Conservation (phyloP, 1,139 yeast species). For the Blastobotrys malaysiensis region DNA sequence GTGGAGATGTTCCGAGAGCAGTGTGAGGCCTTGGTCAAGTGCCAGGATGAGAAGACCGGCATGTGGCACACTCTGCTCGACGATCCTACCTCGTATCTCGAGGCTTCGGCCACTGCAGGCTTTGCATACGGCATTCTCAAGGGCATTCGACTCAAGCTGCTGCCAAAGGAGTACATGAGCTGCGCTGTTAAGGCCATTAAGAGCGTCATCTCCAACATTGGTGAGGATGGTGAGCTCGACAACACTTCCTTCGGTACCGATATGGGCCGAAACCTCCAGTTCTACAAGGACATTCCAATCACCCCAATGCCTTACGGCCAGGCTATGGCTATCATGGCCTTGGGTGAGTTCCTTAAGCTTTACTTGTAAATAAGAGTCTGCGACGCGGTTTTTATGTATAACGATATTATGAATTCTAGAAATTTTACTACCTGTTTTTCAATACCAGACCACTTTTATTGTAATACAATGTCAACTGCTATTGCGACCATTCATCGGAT, state of each 20-base stretch:
- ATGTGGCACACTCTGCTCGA: slow-evolving; percentile 36
- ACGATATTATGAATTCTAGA: neutral
- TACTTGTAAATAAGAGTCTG: slow-evolving; percentile 3
- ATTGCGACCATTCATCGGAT: too few relatives aligned
- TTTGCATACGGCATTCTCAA: slow-evolving; percentile 37
- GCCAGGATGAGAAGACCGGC: slow-evolving; percentile 31
- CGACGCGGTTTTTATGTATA: neutral
- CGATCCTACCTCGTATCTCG: slow-evolving; percentile 32
- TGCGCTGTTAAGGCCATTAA: slow-evolving; percentile 31
- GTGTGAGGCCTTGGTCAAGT: slow-evolving; percentile 27
- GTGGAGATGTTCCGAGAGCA: slow-evolving; percentile 33
- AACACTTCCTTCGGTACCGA: slow-evolving; percentile 38
- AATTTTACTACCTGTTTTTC: neutral
- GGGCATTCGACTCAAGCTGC: slow-evolving; percentile 28
- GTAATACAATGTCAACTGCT: too few relatives aligned
- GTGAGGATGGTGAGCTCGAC: slow-evolving; percentile 31
- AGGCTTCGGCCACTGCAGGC: slow-evolving; percentile 37
- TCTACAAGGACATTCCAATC: slow-evolving; percentile 34
- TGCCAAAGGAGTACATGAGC: slow-evolving; percentile 22
- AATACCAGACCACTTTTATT: neutral
- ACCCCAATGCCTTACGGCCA: slow-evolving; percentile 38
- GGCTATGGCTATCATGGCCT: slow-evolving; percentile 38
- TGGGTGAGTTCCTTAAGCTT: slow-evolving; percentile 28
- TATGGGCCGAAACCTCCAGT: slow-evolving; percentile 34
- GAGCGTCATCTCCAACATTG: slow-evolving; percentile 31